Conservation (phyloP, 139 green algal genomes). For the Zygnema circumcarinatum region DNA sequence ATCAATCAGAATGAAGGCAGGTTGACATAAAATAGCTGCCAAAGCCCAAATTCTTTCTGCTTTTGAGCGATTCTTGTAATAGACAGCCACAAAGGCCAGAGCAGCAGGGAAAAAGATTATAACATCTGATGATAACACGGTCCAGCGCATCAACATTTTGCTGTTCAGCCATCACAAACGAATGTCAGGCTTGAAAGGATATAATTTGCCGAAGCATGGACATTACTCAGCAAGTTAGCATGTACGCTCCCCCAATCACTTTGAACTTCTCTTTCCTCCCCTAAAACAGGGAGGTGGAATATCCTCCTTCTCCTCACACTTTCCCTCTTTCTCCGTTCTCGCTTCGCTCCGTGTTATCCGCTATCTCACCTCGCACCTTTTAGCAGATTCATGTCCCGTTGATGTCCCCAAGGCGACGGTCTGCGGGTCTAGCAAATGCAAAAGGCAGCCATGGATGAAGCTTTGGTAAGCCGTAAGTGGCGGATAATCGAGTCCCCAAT, state of each 20-base stretch:
- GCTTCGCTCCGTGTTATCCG: too few species aligned
- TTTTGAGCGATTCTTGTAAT: constrained; percentile 39
- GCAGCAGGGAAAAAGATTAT: constrained; percentile 83
- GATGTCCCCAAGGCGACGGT: constrained; percentile 76
- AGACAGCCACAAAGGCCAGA: constrained; percentile 45
- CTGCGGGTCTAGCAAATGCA: constrained; percentile 75
- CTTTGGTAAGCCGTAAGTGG: constrained; percentile 93
- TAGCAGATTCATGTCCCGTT: constrained; percentile 79
- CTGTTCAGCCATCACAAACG: constrained; percentile 53
- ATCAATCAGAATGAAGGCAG: constrained; percentile 87
- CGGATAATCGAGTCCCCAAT: constrained; percentile 98
- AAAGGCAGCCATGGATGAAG: constrained; percentile 55
- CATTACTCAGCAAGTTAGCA: not conserved
- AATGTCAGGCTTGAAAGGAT: not conserved
- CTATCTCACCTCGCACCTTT: too few species aligned
- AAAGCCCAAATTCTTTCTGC: constrained; percentile 55
- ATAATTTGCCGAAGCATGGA: not conserved
- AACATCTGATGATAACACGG: constrained; percentile 83
- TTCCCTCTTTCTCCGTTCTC: too few species aligned
- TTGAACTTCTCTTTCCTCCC: too few species aligned
- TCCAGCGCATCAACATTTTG: constrained; percentile 86
- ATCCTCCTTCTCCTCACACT: too few species aligned
- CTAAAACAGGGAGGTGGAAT: too few species aligned
- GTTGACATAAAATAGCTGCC: constrained; percentile 77
- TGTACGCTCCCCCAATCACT: not conserved